These are phyloP conservation scores for Delphinella strobiligena DNA, from an alignment of 2,329 filamentous ascomycete genomes.

Conservation along the genomic window DNA sequence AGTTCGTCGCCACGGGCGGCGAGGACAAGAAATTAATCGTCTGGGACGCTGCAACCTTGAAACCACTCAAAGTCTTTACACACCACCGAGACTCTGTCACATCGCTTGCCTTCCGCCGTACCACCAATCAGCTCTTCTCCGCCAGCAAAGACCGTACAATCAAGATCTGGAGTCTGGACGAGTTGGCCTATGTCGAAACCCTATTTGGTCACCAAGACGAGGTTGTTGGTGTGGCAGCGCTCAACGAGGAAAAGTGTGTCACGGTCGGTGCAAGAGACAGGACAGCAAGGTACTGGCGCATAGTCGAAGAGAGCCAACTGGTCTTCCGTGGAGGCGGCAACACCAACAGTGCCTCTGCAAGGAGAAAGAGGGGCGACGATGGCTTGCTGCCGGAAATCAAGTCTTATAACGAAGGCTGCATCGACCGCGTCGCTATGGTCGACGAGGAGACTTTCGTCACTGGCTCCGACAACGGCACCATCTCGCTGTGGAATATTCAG, in stretches of 20 bases:
- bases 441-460: constrained; percentile 85
- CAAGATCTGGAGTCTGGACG: constrained; percentile 88
- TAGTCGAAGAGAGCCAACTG: constrained; percentile 86
- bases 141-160: constrained; percentile 84
- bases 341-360: constrained; percentile 21
- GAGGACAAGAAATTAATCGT: constrained; percentile 74
- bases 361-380: constrained; percentile 36
- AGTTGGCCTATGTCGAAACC: constrained; percentile 88
- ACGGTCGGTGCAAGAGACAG: constrained; percentile 84
- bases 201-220: constrained; percentile 92
- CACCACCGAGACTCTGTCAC: constrained; percentile 85
- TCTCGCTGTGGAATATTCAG: constrained; percentile 77
- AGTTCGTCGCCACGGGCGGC: constrained; percentile 83
- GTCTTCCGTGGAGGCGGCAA: constrained; percentile 77
- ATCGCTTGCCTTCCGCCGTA: constrained; percentile 64
- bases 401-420: constrained; percentile 61
- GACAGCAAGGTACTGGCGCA: constrained; percentile 89
- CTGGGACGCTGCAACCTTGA: constrained; percentile 71
- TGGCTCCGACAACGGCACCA: constrained; percentile 77
- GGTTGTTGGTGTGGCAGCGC: constrained; percentile 70
- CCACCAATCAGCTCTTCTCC: constrained; percentile 77
- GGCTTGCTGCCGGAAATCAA: constrained; percentile 28
- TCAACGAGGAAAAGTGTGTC: constrained; percentile 78
- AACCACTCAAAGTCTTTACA: constrained; percentile 70
- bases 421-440: constrained; percentile 84